phyloP scores from a whole-genome alignment of 2,329 filamentous ascomycete species.

The Arthroderma uncinatum region DNA sequence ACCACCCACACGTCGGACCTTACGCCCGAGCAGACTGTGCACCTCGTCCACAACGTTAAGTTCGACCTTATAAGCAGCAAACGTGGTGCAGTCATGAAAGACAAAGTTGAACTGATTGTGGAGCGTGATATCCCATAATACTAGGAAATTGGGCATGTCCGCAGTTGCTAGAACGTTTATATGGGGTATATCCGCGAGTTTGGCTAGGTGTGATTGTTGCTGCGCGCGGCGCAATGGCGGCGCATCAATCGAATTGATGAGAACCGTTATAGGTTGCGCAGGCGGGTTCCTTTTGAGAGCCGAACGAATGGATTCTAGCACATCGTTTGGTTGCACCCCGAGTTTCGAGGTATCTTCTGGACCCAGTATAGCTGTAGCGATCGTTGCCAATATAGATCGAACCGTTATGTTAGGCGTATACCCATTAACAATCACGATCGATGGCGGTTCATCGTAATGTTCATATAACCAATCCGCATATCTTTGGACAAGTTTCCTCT shows the following conservation, averaged over 20 bases:
- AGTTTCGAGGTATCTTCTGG: conserved; percentile 38
- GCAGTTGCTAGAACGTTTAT: conserved; percentile 68
- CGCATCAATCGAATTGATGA: conserved; percentile 83
- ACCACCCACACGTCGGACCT: conserved; percentile 67
- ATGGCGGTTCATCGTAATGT: conserved; percentile 26
- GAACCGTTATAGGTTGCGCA: conserved; percentile 46
- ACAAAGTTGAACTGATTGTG: conserved; percentile 73
- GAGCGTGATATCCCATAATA: conserved; percentile 83
- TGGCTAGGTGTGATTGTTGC: conserved; percentile 61
- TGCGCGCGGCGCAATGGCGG: conserved; percentile 58
- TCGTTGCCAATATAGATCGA: conserved; percentile 41
- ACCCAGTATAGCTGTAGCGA: conserved; percentile 52
- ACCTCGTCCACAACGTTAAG: conserved; percentile 82
- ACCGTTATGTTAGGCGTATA: conserved; percentile 46
- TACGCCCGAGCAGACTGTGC: conserved; percentile 72
- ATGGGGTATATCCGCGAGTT: conserved; percentile 60
- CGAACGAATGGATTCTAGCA: conserved; percentile 55
- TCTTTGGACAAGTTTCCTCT: conserved; percentile 59
- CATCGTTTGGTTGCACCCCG: conserved; percentile 54
- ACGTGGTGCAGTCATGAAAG: conserved; percentile 92
- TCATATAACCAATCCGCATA: conserved; percentile 63
- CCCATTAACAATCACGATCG: conserved; percentile 77
- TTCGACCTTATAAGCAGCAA: conserved; percentile 61
- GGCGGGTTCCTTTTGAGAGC: conserved; percentile 44
- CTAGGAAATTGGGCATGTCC: conserved; percentile 75